A percentile compares a stretch with the other conserved stretches of the same genome.
Conservation (phyloP, 1,139 yeast species). For the Lodderomyces pseudojiufengensis region DNA sequence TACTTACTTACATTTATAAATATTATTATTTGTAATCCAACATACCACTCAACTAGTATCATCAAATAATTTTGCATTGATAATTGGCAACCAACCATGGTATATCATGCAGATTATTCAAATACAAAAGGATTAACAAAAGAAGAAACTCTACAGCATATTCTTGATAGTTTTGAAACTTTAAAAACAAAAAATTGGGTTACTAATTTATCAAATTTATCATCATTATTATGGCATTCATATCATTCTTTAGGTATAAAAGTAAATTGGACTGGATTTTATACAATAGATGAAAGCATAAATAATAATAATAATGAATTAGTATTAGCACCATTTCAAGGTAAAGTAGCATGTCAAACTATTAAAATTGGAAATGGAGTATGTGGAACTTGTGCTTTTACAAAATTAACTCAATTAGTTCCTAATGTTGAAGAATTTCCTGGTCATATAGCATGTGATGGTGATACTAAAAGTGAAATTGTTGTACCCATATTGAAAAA, state of each 20-base stretch:
- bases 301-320: conserved; percentile 37
- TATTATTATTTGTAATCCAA: no score
- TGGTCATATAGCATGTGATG: conserved; percentile 97
- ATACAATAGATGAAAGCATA: conserved; percentile 34
- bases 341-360: conserved; percentile 91
- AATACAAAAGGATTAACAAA: conserved; percentile 34
- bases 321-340: conserved; percentile 90
- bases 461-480: conserved; percentile 87
- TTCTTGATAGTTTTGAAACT: conserved; percentile 63
- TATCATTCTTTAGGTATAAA: conserved; percentile 55
- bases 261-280: conserved; percentile 95
- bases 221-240: conserved; percentile 86
- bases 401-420: conserved; percentile 64
- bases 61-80: no score
- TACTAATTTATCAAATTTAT: conserved; percentile 78
- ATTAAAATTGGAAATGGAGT: conserved; percentile 82
- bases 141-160: conserved; percentile 55
- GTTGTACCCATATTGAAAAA: conserved; percentile 73
- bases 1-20: no score
- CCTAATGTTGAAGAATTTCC: conserved; percentile 73
- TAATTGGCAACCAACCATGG: conserved; percentile 7
- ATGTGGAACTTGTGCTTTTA: conserved; percentile 78
- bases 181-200: conserved; percentile 81
- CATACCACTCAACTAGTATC: no score
- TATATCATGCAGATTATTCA: conserved; percentile 65